Evolutionary conservation across 331 rosid species (phyloP), one percentile per base, ranked within the genome.

Genomic region (Rosa hybrid): DNA sequence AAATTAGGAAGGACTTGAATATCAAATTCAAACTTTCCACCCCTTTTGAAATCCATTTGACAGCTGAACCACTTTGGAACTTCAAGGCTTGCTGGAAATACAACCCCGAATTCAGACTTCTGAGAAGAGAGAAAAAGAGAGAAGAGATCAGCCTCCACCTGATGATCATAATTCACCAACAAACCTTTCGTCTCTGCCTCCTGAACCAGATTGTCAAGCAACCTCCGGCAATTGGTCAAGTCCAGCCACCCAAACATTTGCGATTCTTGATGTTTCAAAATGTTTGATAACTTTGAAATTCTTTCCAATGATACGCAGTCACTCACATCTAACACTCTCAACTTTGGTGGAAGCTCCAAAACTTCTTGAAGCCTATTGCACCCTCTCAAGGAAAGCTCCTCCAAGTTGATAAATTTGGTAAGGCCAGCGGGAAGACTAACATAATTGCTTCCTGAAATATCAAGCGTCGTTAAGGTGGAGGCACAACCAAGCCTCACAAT

Each of bases 381-480:
- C 11, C 30, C 6, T 2, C 9, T 0, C 30, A 57, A 57, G 4
- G 2, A 2, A n/a, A 57, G 64, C 0, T 0, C 0, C 1, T 7
- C 3, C 65, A 54, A 59, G 6, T 59, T 59, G 65, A n/a, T n/a
- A 8, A 8, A 21, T 21, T 21, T n/a, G 16, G 6, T 3, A 10
- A 59, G 5, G 30, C 51, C 2, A 7, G 11, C 16, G 2, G 73
- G 51, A 68, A 20, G 8, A 39, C 34, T 68, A 20, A 42, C 18
- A 27, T 27, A 27, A 27, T 27, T 27, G 30, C 30, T 27, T 27
- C 2, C 16, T 10, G 73, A 20, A 4, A 41, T 1, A 41, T 3
- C 0, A 20, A 41, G 7, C 2, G 0, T 0, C 0, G 0, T 0
- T 18, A 68, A 9, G 7, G 4, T 0, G 51, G 25, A 11, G 2